Base-by-base conservation (phyloP, 106 monocot genomes). In the Posidonia australis region DNA sequence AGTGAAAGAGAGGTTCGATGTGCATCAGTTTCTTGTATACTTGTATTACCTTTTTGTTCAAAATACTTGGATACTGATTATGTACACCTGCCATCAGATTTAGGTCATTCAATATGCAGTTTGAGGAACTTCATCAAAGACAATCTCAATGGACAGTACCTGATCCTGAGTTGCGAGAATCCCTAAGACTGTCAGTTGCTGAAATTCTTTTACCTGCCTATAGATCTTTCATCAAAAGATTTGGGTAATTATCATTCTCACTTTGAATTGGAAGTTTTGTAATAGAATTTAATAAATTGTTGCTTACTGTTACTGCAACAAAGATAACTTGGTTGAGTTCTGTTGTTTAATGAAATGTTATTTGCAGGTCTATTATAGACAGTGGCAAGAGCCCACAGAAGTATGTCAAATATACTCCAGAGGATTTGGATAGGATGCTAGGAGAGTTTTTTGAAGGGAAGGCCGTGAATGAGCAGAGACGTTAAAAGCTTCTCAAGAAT, bases 401-500 rank as follows among this genome's bases (percentile, higher is more conserved):
- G 56, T 93, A 86, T 51, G 59, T 83, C 13, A 81, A 72, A 59
- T 86, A 86, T 70, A 83, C 70, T 20, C 77, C 93, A 0, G 93
- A 89, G 63, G 89, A 83, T 43, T 72, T 93, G 5, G 86, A 89
- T 0, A 72, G 79, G 28, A 79, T 89, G 78, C 68, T 93, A 5
- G 79, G 86, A 10, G 85, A 86, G 57, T 89, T 93, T 70, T 93
- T 93, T 10, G 85, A 93, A 20, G 93, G 93, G 14, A 81, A 64
- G 19, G 44, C 64, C 10, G 11, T 2, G 26, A 45, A 64, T 25
- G 47, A 64, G 25, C 64, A 46, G 26, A 46, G 24, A 64, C 23
- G 42, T 14, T 64, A 64, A 64, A 18, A 44, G 21, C 22, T 64
- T 36, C 36, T 36, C 36, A n/a, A n/a, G n/a, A n/a, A n/a, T n/a